phyloP scores from a whole-genome alignment of 2,329 filamentous ascomycete species.

The Shiraia sp. region DNA sequence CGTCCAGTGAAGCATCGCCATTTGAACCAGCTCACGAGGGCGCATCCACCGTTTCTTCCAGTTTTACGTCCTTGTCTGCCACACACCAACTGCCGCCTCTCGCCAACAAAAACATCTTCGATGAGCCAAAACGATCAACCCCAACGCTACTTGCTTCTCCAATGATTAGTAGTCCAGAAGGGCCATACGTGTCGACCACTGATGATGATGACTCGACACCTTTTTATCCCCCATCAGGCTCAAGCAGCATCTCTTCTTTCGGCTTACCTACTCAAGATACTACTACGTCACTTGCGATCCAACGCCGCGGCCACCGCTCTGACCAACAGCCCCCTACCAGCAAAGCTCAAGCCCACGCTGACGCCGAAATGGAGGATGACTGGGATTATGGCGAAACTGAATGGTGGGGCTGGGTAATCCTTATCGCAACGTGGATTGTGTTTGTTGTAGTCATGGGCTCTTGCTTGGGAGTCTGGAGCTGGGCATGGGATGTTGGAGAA shows the following conservation, averaged over 20 bases:
- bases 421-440: constrained; percentile 89
- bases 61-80: no score
- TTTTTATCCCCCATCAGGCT: constrained; percentile 52
- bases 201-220: constrained; percentile 81
- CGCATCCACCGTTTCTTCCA: no score
- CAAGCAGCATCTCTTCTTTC: constrained; percentile 49
- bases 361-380: constrained; percentile 52
- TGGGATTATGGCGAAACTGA: constrained; percentile 96
- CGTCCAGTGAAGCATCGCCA: no score
- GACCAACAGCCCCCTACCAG: constrained; percentile 28
- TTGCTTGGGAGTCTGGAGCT: constrained; percentile 93
- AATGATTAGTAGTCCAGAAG: constrained; percentile 56
- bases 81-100: no score
- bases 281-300: constrained; percentile 25
- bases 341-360: constrained; percentile 26
- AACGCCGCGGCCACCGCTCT: constrained; percentile 36
- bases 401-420: constrained; percentile 96
- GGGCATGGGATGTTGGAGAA: constrained; percentile 98
- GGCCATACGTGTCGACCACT: constrained; percentile 72
- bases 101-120: constrained; percentile 18
- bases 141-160: constrained; percentile 37
- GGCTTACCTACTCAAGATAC: constrained; percentile 21
- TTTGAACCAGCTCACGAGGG: no score
- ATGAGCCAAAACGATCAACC: constrained; percentile 31
- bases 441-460: constrained; percentile 97